These are phyloP conservation scores for Saturnispora diversa DNA, from an alignment of 805 yeast species.

Conservation along the genomic window DNA sequence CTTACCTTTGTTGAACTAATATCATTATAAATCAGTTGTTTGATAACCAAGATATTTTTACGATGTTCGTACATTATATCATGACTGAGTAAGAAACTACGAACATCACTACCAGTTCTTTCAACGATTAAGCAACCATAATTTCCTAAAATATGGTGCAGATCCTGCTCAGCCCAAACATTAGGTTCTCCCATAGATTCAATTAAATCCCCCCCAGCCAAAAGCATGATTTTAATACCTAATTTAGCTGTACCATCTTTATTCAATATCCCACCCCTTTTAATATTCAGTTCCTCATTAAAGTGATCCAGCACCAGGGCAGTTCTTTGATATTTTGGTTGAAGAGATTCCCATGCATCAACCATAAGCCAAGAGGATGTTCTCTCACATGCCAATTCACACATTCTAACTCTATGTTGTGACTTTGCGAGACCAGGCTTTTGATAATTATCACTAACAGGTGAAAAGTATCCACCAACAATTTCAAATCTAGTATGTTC, in stretches of 20 bases:
- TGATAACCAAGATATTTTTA: slow-evolving; percentile 85
- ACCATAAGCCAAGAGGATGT: slow-evolving; percentile 98
- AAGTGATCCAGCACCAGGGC: slow-evolving; percentile 95
- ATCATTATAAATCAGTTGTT: slow-evolving; percentile 93
- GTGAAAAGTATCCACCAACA: slow-evolving; percentile 92
- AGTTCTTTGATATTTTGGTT: slow-evolving; percentile 83
- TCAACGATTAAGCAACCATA: slow-evolving; percentile 96
- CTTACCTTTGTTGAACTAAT: slow-evolving; percentile 93
- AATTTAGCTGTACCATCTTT: slow-evolving; percentile 44
- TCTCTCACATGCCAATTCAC: slow-evolving; percentile 95
- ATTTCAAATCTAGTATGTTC: slow-evolving; percentile 94
- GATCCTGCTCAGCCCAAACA: slow-evolving; percentile 95
- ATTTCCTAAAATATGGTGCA: slow-evolving; percentile 89
- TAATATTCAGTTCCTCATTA: slow-evolving; percentile 87
- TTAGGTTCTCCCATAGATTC: slow-evolving; percentile 99
- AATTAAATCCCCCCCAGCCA: slow-evolving; percentile 96
- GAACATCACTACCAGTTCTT: slow-evolving; percentile 92
- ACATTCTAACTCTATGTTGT: slow-evolving; percentile 90
- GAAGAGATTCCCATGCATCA: slow-evolving; percentile 97
- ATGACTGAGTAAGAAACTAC: slow-evolving; percentile 84
- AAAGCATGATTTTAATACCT: slow-evolving; percentile 89
- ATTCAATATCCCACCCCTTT: slow-evolving; percentile 67
- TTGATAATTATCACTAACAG: slow-evolving; percentile 86
- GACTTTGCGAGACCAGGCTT: slow-evolving; percentile 90
- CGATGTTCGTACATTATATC: slow-evolving; percentile 97